phyloP scores from a whole-genome alignment of 345 rosid species.

The Adansonia digitata region DNA sequence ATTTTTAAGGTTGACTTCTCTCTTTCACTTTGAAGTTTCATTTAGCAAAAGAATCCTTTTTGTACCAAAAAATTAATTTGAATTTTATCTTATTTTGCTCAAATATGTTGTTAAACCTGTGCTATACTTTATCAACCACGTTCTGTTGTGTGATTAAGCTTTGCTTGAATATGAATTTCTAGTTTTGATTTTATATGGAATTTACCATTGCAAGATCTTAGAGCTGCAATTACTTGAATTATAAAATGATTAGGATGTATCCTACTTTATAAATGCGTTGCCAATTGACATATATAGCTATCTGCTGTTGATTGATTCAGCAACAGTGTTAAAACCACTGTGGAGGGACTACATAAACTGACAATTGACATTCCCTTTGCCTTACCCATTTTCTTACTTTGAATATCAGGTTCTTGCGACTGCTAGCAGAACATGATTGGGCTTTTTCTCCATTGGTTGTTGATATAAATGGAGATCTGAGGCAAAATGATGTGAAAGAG shows the following conservation, averaged over 20 bases:
- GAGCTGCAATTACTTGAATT: background rate
- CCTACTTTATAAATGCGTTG: background rate
- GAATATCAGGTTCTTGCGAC: constrained; percentile 65
- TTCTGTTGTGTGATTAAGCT: background rate
- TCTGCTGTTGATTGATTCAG: background rate
- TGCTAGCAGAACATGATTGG: constrained; percentile 81
- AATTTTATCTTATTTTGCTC: constrained; percentile 1
- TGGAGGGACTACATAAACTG: background rate
- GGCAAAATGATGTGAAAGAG: constrained; percentile 60
- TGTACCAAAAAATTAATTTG: background rate
- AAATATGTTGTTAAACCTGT: background rate
- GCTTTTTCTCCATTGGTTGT: constrained; percentile 70
- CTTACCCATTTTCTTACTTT: background rate
- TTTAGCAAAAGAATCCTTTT: background rate
- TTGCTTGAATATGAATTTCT: background rate
- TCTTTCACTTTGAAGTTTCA: background rate
- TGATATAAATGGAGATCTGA: constrained; percentile 78
- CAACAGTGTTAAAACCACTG: background rate
- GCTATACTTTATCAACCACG: background rate
- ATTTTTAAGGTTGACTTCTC: constrained; percentile 59
- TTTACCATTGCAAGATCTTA: background rate
- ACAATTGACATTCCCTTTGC: background rate
- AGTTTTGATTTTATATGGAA: background rate
- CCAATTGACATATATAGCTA: background rate
- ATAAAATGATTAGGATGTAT: background rate